Percentiles rank a stretch among this genome's conserved stretches.
These are phyloP conservation scores for Daphne laureola DNA, from an alignment of 441 rosid genomes.

Conservation along the genomic window DNA sequence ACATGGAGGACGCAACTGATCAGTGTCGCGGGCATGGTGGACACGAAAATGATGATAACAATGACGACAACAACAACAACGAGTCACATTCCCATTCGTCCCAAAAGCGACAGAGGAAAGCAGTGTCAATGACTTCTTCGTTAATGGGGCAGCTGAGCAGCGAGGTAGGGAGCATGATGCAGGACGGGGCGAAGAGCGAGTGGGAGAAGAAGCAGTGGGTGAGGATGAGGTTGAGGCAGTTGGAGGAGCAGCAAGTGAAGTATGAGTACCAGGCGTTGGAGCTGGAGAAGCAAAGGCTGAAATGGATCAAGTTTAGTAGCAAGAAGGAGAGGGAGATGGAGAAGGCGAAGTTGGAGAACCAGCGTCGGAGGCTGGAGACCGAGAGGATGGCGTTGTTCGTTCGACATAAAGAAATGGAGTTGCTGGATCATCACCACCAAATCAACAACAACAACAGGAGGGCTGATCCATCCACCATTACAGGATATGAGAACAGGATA, in stretches of 20 bases:
- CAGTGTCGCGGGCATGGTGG: constrained; percentile 34
- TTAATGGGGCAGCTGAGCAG: constrained; percentile 37
- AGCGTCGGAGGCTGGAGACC: constrained; percentile 54
- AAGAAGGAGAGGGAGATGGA: constrained; percentile 96
- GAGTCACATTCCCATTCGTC: constrained; percentile 25
- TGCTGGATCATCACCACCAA: constrained; percentile 33
- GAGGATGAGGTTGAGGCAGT: constrained; percentile 40
- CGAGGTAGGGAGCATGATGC: constrained; percentile 34
- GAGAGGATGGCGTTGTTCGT: constrained; percentile 63
- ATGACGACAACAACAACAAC: constrained; percentile 22
- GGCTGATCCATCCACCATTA: constrained; percentile 52
- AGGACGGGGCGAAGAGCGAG: constrained; percentile 49
- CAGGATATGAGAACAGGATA: constrained; percentile 20
- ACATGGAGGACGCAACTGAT: constrained; percentile 25
- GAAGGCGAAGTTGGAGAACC: constrained; percentile 64
- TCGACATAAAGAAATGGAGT: constrained; percentile 62
- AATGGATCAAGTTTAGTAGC: constrained; percentile 79
- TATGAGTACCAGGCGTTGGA: constrained; percentile 55
- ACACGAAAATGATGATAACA: constrained; percentile 29
- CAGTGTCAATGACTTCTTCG: constrained; percentile 17
- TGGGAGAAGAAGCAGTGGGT: constrained; percentile 94
- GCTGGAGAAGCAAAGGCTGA: constrained; percentile 82
- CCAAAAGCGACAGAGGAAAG: constrained; percentile 27
- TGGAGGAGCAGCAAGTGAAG: constrained; percentile 63
- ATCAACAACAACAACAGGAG: constrained; percentile 37